These are phyloP conservation scores for Barnettozyma hawaiiensis DNA, from an alignment of 1,139 yeast genomes.

Conservation along the genomic window DNA sequence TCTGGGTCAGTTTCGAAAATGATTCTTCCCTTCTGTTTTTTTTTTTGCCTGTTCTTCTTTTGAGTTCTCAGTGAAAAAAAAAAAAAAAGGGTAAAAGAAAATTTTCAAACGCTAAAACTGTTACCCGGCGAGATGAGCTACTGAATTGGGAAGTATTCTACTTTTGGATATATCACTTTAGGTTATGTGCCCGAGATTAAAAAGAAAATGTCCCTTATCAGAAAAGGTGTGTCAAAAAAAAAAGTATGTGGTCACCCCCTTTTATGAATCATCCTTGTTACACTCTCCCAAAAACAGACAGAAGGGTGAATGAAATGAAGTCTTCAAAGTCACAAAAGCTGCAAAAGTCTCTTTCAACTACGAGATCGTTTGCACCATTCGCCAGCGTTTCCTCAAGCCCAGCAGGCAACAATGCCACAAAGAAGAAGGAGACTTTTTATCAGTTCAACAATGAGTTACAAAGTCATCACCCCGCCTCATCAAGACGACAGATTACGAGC, in stretches of 20 bases:
- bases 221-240: no score
- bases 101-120: not conserved
- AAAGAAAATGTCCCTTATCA: no score
- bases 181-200: not conserved
- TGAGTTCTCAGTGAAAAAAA: slow-evolving; percentile 1
- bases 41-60: slow-evolving; percentile 2
- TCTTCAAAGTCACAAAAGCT: not conserved
- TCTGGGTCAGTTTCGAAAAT: no score
- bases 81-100: slow-evolving; percentile 2
- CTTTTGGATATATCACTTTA: not conserved
- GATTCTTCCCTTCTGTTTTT: no score
- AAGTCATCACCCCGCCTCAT: no score
- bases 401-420: not conserved
- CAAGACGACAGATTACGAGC: no score
- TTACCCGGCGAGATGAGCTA: slow-evolving; percentile 10
- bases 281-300: no score
- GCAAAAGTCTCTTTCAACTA: not conserved
- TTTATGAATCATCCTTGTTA: no score
- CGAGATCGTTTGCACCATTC: not conserved
- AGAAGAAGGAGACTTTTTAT: no score
- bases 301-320: not conserved
- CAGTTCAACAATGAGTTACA: not conserved
- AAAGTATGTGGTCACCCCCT: no score
- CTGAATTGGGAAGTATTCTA: not conserved
- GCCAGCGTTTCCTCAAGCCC: not conserved